Base-by-base conservation (phyloP, 306 rosid genomes). In the Bauhinia variegata region DNA sequence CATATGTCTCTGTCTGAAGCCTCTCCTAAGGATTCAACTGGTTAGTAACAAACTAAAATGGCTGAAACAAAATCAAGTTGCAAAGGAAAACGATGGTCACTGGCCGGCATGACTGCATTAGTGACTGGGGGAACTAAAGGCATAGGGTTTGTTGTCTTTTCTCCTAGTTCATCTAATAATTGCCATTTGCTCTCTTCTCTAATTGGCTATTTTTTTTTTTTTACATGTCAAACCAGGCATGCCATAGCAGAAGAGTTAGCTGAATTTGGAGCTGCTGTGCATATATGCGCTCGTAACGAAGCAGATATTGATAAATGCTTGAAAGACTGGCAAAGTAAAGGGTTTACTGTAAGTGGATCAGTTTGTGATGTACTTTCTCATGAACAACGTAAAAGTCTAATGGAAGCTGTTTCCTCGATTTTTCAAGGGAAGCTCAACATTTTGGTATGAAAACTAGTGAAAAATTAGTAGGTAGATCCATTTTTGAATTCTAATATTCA, bases 21-120 rank as follows among this genome's bases (percentile, higher is more conserved):
- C 2, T n/a, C n/a, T n/a, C n/a, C n/a, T n/a, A n/a, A n/a, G n/a
- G n/a, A n/a, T n/a, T n/a, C n/a, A n/a, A n/a, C n/a, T n/a, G n/a
- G n/a, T n/a, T n/a, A n/a, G 28, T 30, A n/a, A 23, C 8, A 8
- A 23, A 43, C 31, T n/a, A 16, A 36, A 37, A 68, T 75, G 71
- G 71, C 1, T 3, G 71, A 46, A 38, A 32, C 39, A 12, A 69
- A 62, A 28, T 33, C 39, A 19, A 11, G 2, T 23, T 1, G 28
- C 1, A 23, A 23, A 23, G 28, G 28, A 23, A 2, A 73, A 13
- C 47, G 60, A 38, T 78, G 83, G 79, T 78, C 79, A 13, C 75
- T 78, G 1, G 48, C 54, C 31, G 85, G 81, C 1, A 80, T 67
- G 81, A 76, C 81, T 4, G 79, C 85, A 50, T 70, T 76, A 3